phyloP scores from a whole-genome alignment of 2,329 filamentous ascomycete genomes.

The Talaromyces sp. region DNA sequence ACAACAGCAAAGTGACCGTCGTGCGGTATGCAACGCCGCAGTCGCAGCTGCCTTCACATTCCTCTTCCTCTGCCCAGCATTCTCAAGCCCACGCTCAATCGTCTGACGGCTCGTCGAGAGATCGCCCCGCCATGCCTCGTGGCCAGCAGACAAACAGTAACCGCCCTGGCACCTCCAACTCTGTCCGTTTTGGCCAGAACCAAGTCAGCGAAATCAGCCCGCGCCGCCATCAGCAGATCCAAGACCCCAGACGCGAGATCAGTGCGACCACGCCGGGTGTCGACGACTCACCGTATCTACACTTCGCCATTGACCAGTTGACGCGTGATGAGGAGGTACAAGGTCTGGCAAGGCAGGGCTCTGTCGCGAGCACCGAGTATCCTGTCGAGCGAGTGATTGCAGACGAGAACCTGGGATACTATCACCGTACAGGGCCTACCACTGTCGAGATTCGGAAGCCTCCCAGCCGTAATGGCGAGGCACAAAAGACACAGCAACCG shows the following conservation, averaged over 20 bases:
- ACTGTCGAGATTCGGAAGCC: constrained; percentile 21
- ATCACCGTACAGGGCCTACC: constrained; percentile 27
- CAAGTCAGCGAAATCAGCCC: constrained; percentile 18
- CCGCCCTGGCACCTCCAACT: constrained; percentile 16
- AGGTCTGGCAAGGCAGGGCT: constrained; percentile 48
- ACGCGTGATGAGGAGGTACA: constrained; percentile 65
- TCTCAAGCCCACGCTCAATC: constrained; percentile 17
- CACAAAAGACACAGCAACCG: constrained; percentile 18
- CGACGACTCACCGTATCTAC: constrained; percentile 82
- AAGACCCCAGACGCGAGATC: constrained; percentile 14
- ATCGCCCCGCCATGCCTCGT: not conserved
- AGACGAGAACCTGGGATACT: constrained; percentile 41
- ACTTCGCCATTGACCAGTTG: constrained; percentile 82
- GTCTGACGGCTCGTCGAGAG: constrained; percentile 2
- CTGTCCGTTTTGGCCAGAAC: constrained; percentile 23
- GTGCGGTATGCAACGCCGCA: constrained; percentile 41
- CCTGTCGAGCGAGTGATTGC: constrained; percentile 47
- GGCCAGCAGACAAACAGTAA: constrained; percentile 8
- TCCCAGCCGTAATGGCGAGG: constrained; percentile 26
- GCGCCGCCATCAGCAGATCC: constrained; percentile 14
- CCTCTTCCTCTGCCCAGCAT: constrained; percentile 24
- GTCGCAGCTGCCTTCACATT: constrained; percentile 27
- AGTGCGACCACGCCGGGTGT: constrained; percentile 63
- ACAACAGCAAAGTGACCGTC: constrained; percentile 30
- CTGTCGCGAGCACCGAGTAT: constrained; percentile 39